Percentiles rank a stretch among this genome's conserved stretches.
phyloP scores from a whole-genome alignment of 2,329 filamentous ascomycete genomes.

The Colletotrichum lini region DNA sequence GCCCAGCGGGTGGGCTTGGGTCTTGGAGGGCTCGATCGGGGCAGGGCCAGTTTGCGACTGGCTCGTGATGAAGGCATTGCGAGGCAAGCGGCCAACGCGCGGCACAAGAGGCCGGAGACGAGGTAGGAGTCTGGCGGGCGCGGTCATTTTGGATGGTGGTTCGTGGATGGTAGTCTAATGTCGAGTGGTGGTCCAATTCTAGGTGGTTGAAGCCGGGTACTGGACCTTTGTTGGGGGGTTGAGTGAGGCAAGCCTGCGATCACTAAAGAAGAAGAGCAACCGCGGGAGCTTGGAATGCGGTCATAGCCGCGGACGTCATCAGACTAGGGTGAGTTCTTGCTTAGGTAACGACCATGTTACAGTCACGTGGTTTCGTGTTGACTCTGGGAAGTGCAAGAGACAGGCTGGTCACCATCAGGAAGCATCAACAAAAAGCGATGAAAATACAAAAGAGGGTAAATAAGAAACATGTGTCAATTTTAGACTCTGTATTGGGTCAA shows the following conservation, averaged over 20 bases:
- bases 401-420: not conserved
- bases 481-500: no score
- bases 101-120: constrained; percentile 50
- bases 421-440: not conserved
- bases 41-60: constrained; percentile 47
- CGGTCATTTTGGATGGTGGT: constrained; percentile 49
- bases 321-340: constrained; percentile 39
- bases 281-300: constrained; percentile 28
- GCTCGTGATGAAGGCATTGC: constrained; percentile 47
- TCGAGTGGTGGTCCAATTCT: constrained; percentile 14
- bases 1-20: constrained; percentile 66
- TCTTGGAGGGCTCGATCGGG: constrained; percentile 48
- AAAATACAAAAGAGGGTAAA: no score
- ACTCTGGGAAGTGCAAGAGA: no score
- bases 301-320: constrained; percentile 53
- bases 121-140: constrained; percentile 49
- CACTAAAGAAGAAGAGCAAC: constrained; percentile 26
- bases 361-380: constrained; percentile 26
- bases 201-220: constrained; percentile 13
- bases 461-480: no score
- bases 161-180: constrained; percentile 16
- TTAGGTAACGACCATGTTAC: constrained; percentile 9
- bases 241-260: constrained; percentile 35
- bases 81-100: constrained; percentile 47
- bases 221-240: constrained; percentile 25